Evolutionary conservation across 148 eudicot species (phyloP).

Genomic region (Diospyros lotus): DNA sequence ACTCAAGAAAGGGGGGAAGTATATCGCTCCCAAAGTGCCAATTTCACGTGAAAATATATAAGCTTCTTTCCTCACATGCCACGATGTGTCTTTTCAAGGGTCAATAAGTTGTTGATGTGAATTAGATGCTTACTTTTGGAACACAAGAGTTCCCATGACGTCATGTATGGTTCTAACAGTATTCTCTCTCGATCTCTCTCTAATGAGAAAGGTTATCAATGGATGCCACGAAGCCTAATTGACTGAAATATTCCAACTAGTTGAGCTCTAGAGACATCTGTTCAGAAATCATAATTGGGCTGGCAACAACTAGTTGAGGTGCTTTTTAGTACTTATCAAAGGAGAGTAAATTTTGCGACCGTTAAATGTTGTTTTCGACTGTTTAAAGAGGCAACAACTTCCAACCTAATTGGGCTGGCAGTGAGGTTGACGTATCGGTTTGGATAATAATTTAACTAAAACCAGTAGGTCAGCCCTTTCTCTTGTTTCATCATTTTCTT

Average conservation of each 20-base stretch:
- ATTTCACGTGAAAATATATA: background rate
- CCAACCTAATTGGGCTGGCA: background rate
- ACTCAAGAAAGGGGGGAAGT: background rate
- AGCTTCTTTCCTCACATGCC: background rate
- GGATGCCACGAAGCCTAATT: no score
- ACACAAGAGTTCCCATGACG: no score
- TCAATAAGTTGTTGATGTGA: background rate
- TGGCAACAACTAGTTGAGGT: no score
- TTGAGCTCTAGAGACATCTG: no score
- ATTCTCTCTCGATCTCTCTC: no score
- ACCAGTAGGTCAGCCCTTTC: background rate
- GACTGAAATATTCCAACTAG: no score
- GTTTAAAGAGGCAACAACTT: no score
- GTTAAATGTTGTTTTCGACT: background rate
- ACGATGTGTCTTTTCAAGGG: background rate
- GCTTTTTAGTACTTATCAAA: no score
- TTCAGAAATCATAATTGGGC: no score
- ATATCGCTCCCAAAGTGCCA: background rate
- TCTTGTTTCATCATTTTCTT: background rate
- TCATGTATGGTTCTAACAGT: no score
- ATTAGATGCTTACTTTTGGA: background rate
- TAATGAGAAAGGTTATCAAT: no score
- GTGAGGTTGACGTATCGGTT: background rate
- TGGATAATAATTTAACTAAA: background rate
- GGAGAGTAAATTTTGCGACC: no score